Evolutionary conservation across 2,329 filamentous ascomycete genomes (phyloP).

Genomic region (Apiospora rasikravindrae): DNA sequence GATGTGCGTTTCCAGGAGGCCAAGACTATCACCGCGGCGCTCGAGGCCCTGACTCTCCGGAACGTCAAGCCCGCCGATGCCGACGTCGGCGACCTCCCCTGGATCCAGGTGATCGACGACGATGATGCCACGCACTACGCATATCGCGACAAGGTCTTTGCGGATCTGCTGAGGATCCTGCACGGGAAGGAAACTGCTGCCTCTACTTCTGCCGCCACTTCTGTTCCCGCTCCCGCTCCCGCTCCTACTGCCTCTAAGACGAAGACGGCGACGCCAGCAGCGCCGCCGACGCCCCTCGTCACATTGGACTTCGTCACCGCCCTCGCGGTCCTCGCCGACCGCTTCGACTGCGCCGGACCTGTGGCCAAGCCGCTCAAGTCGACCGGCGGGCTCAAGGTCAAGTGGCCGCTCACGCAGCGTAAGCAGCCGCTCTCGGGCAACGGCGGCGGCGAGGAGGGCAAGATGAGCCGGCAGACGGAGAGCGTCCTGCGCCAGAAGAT

Average conservation of each 20-base stretch:
- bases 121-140: conserved; percentile 69
- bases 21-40: conserved; percentile 55
- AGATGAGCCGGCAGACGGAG: conserved; percentile 56
- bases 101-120: conserved; percentile 68
- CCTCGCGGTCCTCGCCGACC: conserved; percentile 73
- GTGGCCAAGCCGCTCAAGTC: conserved; percentile 60
- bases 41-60: conserved; percentile 54
- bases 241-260: background rate
- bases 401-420: conserved; percentile 56
- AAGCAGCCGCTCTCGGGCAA: conserved; percentile 38
- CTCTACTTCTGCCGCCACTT: conserved; percentile 19
- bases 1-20: conserved; percentile 69
- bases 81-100: conserved; percentile 60
- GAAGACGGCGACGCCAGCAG: conserved; percentile 31
- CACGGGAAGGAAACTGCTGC: conserved; percentile 55
- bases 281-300: conserved; percentile 43
- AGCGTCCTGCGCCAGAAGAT: conserved; percentile 73
- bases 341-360: conserved; percentile 68
- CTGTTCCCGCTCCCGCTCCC: background rate
- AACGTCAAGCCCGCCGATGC: conserved; percentile 56
- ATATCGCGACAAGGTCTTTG: conserved; percentile 65
- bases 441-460: conserved; percentile 42
- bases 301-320: conserved; percentile 69
- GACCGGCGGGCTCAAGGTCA: conserved; percentile 50
- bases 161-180: conserved; percentile 70